Conservation (phyloP, 2,329 filamentous ascomycete species). For the Ilyonectria mors-panacis region DNA sequence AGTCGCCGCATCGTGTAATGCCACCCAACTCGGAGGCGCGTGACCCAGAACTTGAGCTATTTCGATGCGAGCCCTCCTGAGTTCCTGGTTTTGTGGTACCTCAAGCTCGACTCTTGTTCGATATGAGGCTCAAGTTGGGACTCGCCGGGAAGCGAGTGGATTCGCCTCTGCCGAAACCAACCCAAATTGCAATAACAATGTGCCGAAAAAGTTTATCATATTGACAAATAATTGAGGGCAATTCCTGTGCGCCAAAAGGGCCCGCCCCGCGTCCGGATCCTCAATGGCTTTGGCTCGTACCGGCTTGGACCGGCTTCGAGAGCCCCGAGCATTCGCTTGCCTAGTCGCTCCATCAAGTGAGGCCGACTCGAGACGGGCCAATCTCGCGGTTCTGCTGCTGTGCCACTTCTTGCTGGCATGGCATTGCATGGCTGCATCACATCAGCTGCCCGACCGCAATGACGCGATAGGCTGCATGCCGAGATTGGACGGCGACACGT, state of each 20-base stretch:
- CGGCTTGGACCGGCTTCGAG: constrained; percentile 19
- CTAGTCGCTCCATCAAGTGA: constrained; percentile 32
- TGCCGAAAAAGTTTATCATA: constrained; percentile 19
- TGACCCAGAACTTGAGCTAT: constrained; percentile 2
- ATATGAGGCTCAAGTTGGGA: constrained; percentile 12
- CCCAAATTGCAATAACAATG: constrained; percentile 3
- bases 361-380: constrained; percentile 37
- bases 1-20: constrained; percentile 5
- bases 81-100: not conserved
- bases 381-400: constrained; percentile 41
- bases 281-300: constrained; percentile 6
- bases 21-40: constrained; percentile 5
- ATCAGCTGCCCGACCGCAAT: constrained; percentile 47
- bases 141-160: not conserved
- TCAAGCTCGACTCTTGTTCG: not conserved
- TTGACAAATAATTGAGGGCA: constrained; percentile 13
- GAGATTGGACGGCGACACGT: constrained; percentile 44
- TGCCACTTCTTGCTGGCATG: constrained; percentile 44
- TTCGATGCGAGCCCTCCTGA: not conserved
- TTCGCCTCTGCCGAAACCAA: not conserved
- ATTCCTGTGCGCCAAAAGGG: constrained; percentile 6
- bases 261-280: constrained; percentile 1
- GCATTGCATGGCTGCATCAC: constrained; percentile 47
- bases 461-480: constrained; percentile 47
- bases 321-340: constrained; percentile 27